Percentiles rank a stretch among this genome's conserved stretches.
Evolutionary conservation across 257 asterid species (phyloP).

Genomic region (Solanum microdontum): DNA sequence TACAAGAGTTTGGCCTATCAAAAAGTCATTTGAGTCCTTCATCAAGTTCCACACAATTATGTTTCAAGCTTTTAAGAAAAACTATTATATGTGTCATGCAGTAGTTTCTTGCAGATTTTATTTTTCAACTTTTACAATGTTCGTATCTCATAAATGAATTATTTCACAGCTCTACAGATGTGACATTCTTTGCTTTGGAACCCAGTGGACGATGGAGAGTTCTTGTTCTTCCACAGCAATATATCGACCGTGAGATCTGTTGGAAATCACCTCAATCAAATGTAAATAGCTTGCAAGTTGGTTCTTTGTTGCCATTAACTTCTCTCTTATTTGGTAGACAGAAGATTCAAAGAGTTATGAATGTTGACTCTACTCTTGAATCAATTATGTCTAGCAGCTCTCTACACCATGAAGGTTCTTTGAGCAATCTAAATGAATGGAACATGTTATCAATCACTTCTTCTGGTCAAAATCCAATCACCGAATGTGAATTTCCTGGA

Average conservation of each 20-base stretch:
- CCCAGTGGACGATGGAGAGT: not conserved
- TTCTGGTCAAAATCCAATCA: not conserved
- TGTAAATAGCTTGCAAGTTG: constrained; percentile 8
- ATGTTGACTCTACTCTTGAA: not conserved
- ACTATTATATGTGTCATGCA: not conserved
- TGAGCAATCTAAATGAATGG: constrained; percentile 1
- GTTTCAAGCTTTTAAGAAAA: not conserved
- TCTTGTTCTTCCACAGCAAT: not conserved
- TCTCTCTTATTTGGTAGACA: not conserved
- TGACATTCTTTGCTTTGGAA: not conserved
- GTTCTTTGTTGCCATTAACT: constrained; percentile 2
- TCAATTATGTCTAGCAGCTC: not conserved
- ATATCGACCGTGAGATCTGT: not conserved
- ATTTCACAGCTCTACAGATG: not conserved
- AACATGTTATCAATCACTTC: not conserved
- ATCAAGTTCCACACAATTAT: not conserved
- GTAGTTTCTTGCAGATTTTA: not conserved
- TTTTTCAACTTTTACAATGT: not conserved
- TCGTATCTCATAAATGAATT: not conserved
- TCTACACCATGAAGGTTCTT: not conserved
- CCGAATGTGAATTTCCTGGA: constrained; percentile 1
- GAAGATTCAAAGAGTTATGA: not conserved
- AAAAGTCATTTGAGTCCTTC: not conserved
- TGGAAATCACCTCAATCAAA: not conserved
- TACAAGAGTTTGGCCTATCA: not conserved